A percentile compares a stretch with the other conserved stretches of the same genome.
phyloP scores from a whole-genome alignment of 495 filamentous ascomycete genomes.

The Collariella sp. region DNA sequence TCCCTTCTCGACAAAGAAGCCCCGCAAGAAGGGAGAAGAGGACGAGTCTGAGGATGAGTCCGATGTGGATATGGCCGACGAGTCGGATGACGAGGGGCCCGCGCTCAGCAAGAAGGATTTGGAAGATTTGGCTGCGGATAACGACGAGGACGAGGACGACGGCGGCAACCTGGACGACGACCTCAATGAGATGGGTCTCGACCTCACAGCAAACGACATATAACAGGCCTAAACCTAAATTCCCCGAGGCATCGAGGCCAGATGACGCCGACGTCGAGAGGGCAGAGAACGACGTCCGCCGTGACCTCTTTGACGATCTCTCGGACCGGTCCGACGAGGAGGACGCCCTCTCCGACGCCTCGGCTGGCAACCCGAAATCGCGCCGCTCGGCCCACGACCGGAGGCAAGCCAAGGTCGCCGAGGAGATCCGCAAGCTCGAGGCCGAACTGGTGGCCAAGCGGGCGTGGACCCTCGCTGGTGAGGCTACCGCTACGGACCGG shows the following conservation, averaged over 20 bases:
- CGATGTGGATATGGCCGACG: slow-evolving; percentile 14
- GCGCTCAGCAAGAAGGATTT: slow-evolving; percentile 14
- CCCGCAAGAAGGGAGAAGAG: slow-evolving; percentile 9
- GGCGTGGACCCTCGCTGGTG: slow-evolving; percentile 83
- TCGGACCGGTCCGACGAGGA: slow-evolving; percentile 48
- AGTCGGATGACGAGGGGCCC: slow-evolving; percentile 35
- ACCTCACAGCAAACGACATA: slow-evolving; percentile 71
- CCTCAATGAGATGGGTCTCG: slow-evolving; percentile 41
- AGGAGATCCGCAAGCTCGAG: slow-evolving; percentile 87
- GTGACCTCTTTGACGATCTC: slow-evolving; percentile 86
- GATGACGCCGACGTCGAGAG: slow-evolving; percentile 63
- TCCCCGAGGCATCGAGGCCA: slow-evolving; percentile 18
- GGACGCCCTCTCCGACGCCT: slow-evolving; percentile 47
- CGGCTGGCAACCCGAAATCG: slow-evolving; percentile 46
- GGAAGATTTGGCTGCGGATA: slow-evolving; percentile 36
- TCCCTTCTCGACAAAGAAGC: slow-evolving; percentile 39
- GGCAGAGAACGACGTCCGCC: slow-evolving; percentile 82
- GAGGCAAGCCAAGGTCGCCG: slow-evolving; percentile 70
- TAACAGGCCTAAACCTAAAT: too few relatives aligned
- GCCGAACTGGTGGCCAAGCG: slow-evolving; percentile 82
- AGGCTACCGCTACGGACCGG: slow-evolving; percentile 72
- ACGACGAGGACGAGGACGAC: slow-evolving; percentile 54
- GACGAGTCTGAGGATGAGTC: slow-evolving; percentile 11
- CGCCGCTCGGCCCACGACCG: slow-evolving; percentile 75
- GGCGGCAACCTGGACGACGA: slow-evolving; percentile 41